Evolutionary conservation across 129 eudicot genomes (phyloP), one percentile per base, ranked within the genome.

Genomic region (sunflower (Helianthus annuus)): DNA sequence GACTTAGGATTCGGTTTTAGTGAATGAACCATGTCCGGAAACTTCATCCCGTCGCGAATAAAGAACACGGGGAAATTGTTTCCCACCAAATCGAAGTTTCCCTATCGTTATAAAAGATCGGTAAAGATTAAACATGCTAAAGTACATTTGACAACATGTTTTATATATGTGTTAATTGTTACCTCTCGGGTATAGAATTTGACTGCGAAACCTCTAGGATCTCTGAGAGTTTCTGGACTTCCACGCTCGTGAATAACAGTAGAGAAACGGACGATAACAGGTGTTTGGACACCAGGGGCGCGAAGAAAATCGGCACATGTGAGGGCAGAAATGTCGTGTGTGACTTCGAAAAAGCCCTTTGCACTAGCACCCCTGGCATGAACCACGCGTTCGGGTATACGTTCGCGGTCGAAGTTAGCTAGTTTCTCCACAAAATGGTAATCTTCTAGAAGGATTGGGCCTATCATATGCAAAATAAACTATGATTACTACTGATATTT

Each of bases 161-260:
- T 24, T 66, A 49, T 66, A 7, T 29, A 48, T 49, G 57, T 3
- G 10, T 32, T 32, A 32, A 32, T 32, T 32, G 36, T 7, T 15
- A 90, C 96, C 96, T 90, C 96, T 76, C 96, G 77, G 63, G 96
- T 90, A 73, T 90, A 90, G 68, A 90, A 90, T 77, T 90, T 90
- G 27, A 90, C 89, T 22, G 96, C 96, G 64, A 90, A 90, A 15
- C 96, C 96, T 66, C 94, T 70, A 53, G 96, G 96, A 72, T 90
- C 96, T 45, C 96, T 81, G 65, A 90, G 74, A 69, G 96, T 87
- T 79, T 90, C 94, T 32, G 96, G 96, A 74, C 94, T 87, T 48
- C 94, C 96, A 61, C 94, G 94, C 63, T 90, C 96, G 52, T 90
- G 96, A 72, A 90, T 87, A 19, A 90, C 96, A 14, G 96, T 90